Evolutionary conservation across 352 stramenopile species (phyloP).

Genomic region (Globisporangium alternatum): DNA sequence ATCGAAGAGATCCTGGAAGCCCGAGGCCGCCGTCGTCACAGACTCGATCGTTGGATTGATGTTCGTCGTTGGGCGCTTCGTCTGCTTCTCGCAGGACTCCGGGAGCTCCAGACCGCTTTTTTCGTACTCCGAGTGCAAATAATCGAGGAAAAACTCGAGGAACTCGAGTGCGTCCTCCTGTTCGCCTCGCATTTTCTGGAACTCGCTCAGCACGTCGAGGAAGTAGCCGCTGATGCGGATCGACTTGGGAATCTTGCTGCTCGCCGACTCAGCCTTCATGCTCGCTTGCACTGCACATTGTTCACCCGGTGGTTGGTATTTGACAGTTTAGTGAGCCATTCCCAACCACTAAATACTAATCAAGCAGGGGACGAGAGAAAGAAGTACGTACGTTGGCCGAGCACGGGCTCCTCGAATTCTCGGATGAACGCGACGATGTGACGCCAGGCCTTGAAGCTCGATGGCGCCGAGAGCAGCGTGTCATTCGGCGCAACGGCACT

Average conservation of each 20-base stretch:
- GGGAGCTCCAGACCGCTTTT: slow-evolving; percentile 61
- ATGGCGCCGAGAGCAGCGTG: slow-evolving; percentile 40
- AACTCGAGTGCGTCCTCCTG: slow-evolving; percentile 86
- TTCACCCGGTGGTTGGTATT: too few species aligned
- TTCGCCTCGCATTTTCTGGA: slow-evolving; percentile 79
- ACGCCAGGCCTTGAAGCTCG: slow-evolving; percentile 65
- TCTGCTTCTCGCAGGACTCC: slow-evolving; percentile 57
- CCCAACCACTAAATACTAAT: too few species aligned
- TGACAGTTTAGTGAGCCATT: too few species aligned
- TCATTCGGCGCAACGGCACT: slow-evolving; percentile 34
- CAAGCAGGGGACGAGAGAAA: background rate
- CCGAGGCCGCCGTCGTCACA: background rate
- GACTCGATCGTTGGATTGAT: slow-evolving; percentile 18
- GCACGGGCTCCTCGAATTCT: slow-evolving; percentile 78
- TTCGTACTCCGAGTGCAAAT: slow-evolving; percentile 82
- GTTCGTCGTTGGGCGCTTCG: slow-evolving; percentile 29
- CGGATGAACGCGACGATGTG: slow-evolving; percentile 80
- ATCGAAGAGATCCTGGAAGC: slow-evolving; percentile 39
- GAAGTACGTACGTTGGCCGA: slow-evolving; percentile 52
- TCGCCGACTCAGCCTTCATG: slow-evolving; percentile 16
- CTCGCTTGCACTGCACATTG: slow-evolving; percentile 15
- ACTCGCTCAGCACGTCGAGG: slow-evolving; percentile 75
- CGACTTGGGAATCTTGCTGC: slow-evolving; percentile 55
- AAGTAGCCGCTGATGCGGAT: slow-evolving; percentile 84
- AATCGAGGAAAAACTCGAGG: slow-evolving; percentile 84